Base-by-base conservation (phyloP, 495 filamentous ascomycete genomes). In the Penicillium cataractarum region DNA sequence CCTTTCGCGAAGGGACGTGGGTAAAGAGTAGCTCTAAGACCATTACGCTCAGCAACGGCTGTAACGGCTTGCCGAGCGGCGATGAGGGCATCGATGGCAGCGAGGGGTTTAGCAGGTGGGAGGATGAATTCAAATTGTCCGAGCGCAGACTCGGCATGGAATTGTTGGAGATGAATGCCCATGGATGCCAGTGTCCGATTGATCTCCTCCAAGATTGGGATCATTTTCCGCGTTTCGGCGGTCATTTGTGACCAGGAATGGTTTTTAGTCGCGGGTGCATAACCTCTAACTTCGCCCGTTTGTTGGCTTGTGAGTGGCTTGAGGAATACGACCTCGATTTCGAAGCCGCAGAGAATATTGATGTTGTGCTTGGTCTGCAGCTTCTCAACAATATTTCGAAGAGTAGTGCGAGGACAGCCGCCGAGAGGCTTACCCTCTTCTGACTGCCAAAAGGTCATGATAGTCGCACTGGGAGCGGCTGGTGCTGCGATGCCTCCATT, bases 71-170 rank as follows among this genome's bases (percentile, higher is more conserved):
- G 86, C 1, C 91, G 86, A 1, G 92, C 84, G 65, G 90, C 86
- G 12, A 93, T 74, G 6, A 96, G 81, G 1, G 82, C 82, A 75
- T 96, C 92, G 46, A 92, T 84, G 0, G 92, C 91, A 5, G 80
- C 72, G 4, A 95, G 72, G 0, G 92, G 89, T 0, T 84, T 71
- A 0, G 80, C 76, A 0, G 90, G 87, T 0, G 87, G 82, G 0
- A 94, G 85, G 17, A 92, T 80, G 63, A 96, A 90, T 70, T 96
- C 93, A 71, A 88, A 96, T 65, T 96, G 93, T 9, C 91, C 91
- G 0, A 83, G 80, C 0, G 88, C 84, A 56, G 82, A 85, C 68
- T 96, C 93, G 21, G 93, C 74, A 70, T 97, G 93, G 71, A 92
- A 89, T 70, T 92, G 87, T 53, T 90, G 81, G 19, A 93, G 76